Evolutionary conservation across 1,139 yeast genomes (phyloP).

Genomic region (Debaryomycetaceae sp.): DNA sequence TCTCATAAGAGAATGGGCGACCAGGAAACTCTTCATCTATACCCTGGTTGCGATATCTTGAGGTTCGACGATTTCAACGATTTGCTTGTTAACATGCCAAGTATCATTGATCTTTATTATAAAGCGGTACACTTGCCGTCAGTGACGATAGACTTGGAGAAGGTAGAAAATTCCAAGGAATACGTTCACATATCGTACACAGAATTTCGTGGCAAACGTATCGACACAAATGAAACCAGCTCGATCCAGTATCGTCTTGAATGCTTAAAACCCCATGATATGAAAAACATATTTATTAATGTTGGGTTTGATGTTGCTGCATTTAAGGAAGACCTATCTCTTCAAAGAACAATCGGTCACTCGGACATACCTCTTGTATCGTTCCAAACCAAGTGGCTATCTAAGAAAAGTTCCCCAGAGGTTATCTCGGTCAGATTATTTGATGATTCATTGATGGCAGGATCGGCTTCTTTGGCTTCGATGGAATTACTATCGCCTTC

Average conservation of each 20-base stretch:
- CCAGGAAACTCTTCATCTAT: not conserved
- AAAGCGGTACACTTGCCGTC: not conserved
- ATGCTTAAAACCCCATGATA: not conserved
- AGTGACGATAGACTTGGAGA: not conserved
- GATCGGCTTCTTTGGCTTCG: not conserved
- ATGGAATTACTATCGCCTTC: not conserved
- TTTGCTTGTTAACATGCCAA: not conserved
- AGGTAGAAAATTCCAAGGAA: not conserved
- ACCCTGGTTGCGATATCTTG: not conserved
- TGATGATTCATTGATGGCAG: not conserved
- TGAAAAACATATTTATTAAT: not conserved
- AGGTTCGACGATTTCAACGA: not conserved
- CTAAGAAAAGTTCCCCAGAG: not conserved
- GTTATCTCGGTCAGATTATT: not conserved
- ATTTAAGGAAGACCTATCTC: not conserved
- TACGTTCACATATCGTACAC: not conserved
- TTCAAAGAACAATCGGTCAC: not conserved
- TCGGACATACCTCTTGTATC: conserved; percentile 9
- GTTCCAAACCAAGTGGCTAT: conserved; percentile 11
- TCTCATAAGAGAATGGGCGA: not conserved
- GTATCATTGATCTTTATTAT: not conserved
- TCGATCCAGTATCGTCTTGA: not conserved
- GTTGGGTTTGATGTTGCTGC: not conserved
- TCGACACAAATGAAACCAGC: not conserved
- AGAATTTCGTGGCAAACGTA: not conserved